Evolutionary conservation across 2,329 filamentous ascomycete genomes (phyloP).

Genomic region (Annulohypoxylon truncatum): DNA sequence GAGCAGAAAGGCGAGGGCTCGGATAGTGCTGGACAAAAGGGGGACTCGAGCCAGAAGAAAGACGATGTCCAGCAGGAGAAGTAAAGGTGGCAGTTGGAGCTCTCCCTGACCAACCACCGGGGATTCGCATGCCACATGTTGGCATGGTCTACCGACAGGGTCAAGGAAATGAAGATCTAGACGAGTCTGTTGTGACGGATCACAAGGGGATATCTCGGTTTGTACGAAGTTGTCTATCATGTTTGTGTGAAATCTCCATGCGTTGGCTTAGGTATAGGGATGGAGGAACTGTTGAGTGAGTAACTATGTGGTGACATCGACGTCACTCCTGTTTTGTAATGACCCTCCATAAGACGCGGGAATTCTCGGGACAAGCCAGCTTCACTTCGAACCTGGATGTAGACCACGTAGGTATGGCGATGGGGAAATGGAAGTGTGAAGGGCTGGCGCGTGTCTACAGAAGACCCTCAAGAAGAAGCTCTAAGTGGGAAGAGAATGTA

Average conservation of each 20-base stretch:
- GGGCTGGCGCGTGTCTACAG: background rate
- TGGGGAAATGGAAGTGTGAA: background rate
- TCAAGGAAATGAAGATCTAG: slow-evolving; percentile 24
- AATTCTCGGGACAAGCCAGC: slow-evolving; percentile 3
- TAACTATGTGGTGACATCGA: slow-evolving; percentile 27
- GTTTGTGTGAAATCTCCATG: background rate
- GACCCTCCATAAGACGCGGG: slow-evolving; percentile 14
- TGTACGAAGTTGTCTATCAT: slow-evolving; percentile 12
- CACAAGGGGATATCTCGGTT: slow-evolving; percentile 27
- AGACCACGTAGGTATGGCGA: slow-evolving; percentile 5
- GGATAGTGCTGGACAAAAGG: slow-evolving; percentile 17
- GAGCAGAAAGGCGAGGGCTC: slow-evolving; percentile 27
- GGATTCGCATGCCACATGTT: background rate
- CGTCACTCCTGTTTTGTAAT: slow-evolving; percentile 24
- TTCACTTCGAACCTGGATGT: slow-evolving; percentile 3
- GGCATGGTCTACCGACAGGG: slow-evolving; percentile 1
- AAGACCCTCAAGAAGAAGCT: background rate
- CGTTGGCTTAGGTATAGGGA: background rate
- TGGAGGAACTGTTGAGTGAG: background rate
- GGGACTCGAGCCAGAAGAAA: slow-evolving; percentile 23
- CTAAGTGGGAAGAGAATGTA: background rate
- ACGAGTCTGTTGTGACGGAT: slow-evolving; percentile 25
- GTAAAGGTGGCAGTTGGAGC: slow-evolving; percentile 3
- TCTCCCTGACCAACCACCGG: slow-evolving; percentile 7
- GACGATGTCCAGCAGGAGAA: slow-evolving; percentile 24